Base-by-base conservation (phyloP, 2,329 filamentous ascomycete genomes). In the Gliomastix tumulicola region DNA sequence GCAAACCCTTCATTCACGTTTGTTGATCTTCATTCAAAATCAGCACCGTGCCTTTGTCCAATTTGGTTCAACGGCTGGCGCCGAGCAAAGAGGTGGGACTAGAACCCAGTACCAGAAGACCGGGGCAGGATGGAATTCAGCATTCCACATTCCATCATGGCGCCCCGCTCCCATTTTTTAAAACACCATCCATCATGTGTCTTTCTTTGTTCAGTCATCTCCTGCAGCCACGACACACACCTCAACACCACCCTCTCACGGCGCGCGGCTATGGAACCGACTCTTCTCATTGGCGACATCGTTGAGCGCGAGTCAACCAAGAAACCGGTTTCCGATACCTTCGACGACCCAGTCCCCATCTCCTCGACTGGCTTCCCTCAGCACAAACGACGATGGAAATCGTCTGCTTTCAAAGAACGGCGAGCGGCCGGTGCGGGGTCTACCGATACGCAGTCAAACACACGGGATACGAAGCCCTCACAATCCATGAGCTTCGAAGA, bases 351-450 rank as follows among this genome's bases (percentile, higher is more conserved):
- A n/a, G n/a, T n/a, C n/a, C 43, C 53, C 22, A 41, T 50, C 20
- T 57, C 61, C 3, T 59, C 68, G 5, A 79, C 76, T 11, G 92
- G 92, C 2, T 97, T 97, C 48, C 92, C 92, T n/a, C 78, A 81
- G 40, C 89, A 88, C 57, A 92, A 84, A 58, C 88, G 85, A 56
- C 79, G 89, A 45, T 71, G 69, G 38, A 74, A 75, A 39, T 62
- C 76, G 7, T 95, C 88, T 3, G 75, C 83, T 3, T 95, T 95
- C 66, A 94, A 88, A 56, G 80, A 86, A 50, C 59, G 44, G 45
- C 57, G 51, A 11, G 48, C 54, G 31, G 13, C n/a, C n/a, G 10
- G 17, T 28, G 25, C 10, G 17, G 17, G 17, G 7, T 13, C n/a
- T n/a, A 13, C 13, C 25, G 25, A 28, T 28, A 16, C 17, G 10